Evolutionary conservation across 768 basidiomycete genomes (phyloP).

Genomic region (Xanthoconium stramineum): DNA sequence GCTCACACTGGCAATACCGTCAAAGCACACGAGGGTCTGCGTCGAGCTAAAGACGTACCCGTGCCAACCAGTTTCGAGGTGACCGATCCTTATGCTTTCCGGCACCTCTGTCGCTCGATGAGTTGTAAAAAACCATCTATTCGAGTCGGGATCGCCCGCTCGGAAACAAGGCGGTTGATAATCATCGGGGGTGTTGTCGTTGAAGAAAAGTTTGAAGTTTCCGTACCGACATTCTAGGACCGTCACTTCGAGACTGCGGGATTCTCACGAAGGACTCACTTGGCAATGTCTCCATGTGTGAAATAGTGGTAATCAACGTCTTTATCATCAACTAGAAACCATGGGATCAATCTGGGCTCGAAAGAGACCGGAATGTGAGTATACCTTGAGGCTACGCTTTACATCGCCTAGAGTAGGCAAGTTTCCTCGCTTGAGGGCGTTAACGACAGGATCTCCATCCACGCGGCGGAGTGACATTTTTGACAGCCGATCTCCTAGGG

Average conservation of each 20-base stretch:
- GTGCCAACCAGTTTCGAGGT: slow-evolving; percentile 69
- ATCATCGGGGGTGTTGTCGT: slow-evolving; percentile 70
- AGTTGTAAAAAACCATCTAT: slow-evolving; percentile 81
- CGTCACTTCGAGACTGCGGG: background rate
- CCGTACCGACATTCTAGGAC: slow-evolving; percentile 70
- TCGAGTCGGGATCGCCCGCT: slow-evolving; percentile 64
- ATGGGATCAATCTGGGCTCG: background rate
- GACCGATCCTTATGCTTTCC: slow-evolving; percentile 68
- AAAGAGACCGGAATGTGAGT: background rate
- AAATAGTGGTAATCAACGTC: slow-evolving; percentile 73
- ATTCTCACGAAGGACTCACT: slow-evolving; percentile 42
- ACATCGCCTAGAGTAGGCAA: slow-evolving; percentile 77
- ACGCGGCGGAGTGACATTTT: slow-evolving; percentile 44
- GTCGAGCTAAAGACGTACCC: slow-evolving; percentile 39
- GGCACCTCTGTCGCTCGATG: slow-evolving; percentile 70
- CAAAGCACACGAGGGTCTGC: background rate
- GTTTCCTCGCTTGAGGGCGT: slow-evolving; percentile 57
- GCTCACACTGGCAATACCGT: slow-evolving; percentile 49
- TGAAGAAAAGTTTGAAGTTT: slow-evolving; percentile 87
- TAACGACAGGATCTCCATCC: slow-evolving; percentile 54
- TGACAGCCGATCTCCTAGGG: slow-evolving; percentile 57
- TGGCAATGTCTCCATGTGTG: slow-evolving; percentile 76
- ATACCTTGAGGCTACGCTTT: slow-evolving; percentile 76
- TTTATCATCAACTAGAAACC: slow-evolving; percentile 62
- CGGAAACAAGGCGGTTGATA: slow-evolving; percentile 85